Evolutionary conservation across 2,329 filamentous ascomycete species (phyloP), one percentile per base, ranked within the genome.

Genomic region (Fusarium decemcellulare): DNA sequence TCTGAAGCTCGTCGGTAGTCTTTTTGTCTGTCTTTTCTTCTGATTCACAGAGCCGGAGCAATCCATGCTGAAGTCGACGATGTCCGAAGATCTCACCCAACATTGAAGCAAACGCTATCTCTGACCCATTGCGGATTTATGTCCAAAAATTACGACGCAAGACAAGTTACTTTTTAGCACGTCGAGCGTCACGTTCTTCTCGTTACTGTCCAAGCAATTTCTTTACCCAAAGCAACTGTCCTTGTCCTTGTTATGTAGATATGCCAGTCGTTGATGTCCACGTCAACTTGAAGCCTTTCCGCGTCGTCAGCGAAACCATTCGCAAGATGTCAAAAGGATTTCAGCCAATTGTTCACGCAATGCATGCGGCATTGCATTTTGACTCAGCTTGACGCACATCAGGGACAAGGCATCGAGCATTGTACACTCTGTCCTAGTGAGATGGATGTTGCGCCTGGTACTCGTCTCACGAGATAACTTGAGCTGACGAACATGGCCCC

Each of bases 1-100:
- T 90, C 88, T 90, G 88, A 90, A 88, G 87, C 87, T 67, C 48
- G 18, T 14, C 56, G 16, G 8, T 11, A 46, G 18, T 63, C 36
- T 39, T 59, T 59, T 71, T 63, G 12, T 59, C 15, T 62, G 46
- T 27, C 40, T 53, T 59, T 37, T 47, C n/a, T 54, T 64, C 29
- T 48, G 23, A 23, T 23, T 23, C 23, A 23, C 23, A 23, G 23
- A 23, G 23, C 23, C 23, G 23, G 23, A 23, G 12, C 46, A 36
- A 34, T 23, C 30, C 30, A 50, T 50, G 46, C 23, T 30, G 15
- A 12, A 10, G n/a, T 34, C 18, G 30, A 50, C 30, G 4, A 23
- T 23, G 23, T 23, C 5, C 23, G 5, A 34, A 34, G 39, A 55
- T 42, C 39, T 23, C 23, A 23, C 3, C 23, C 23, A 23, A 23